Conservation (phyloP, 2,329 filamentous ascomycete genomes). For the Rutstroemia sp. region DNA sequence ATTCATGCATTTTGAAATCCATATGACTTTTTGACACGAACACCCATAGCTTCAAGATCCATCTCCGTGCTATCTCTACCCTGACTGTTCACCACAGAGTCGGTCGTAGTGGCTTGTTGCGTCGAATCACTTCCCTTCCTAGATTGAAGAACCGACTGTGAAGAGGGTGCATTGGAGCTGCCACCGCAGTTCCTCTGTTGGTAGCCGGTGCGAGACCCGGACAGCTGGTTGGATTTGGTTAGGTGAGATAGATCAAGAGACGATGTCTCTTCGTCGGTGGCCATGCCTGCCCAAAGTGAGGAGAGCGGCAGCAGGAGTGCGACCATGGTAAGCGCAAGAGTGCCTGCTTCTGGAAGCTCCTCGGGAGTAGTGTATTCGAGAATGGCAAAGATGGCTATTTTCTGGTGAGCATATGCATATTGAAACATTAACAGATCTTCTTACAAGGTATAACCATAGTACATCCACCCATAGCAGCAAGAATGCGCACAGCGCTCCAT, state of each 20-base stretch:
- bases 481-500: constrained; percentile 58
- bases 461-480: constrained; percentile 62
- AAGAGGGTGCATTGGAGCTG: constrained; percentile 7
- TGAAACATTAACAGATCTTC: constrained; percentile 14
- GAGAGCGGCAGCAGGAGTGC: constrained; percentile 59
- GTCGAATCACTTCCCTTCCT: constrained; percentile 14
- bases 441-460: constrained; percentile 58
- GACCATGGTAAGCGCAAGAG: constrained; percentile 49
- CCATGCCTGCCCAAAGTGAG: constrained; percentile 53
- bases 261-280: constrained; percentile 16
- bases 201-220: neutral
- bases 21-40: constrained; percentile 21
- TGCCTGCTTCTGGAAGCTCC: constrained; percentile 44
- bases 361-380: constrained; percentile 42
- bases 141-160: constrained; percentile 1
- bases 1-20: constrained; percentile 14
- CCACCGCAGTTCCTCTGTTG: constrained; percentile 10
- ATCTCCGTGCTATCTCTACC: constrained; percentile 24
- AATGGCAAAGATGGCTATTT: constrained; percentile 51
- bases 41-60: constrained; percentile 24
- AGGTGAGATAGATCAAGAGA: constrained; percentile 16
- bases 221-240: neutral
- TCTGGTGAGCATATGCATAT: constrained; percentile 11
- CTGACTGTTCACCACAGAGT: constrained; percentile 9
- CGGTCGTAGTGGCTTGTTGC: constrained; percentile 8